Evolutionary conservation across 1,139 yeast species (phyloP), one percentile per base, ranked within the genome.

Genomic region (Sugiyamaella xylanicola): DNA sequence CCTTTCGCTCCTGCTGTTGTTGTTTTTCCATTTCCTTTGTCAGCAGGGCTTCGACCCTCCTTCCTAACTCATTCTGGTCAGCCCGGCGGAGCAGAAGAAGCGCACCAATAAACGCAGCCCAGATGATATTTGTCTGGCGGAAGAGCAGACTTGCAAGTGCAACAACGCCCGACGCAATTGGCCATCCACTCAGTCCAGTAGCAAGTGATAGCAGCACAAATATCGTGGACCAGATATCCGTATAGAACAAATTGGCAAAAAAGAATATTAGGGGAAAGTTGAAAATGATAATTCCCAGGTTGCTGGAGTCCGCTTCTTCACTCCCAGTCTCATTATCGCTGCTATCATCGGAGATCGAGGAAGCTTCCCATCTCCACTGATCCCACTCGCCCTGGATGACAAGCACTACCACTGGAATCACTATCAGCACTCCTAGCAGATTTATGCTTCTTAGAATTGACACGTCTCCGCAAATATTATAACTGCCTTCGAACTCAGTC

Each of bases 171-270:
- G 59, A 47, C 17, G 55, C 22, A 9, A 54, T 27, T 1, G 51
- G 49, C 32, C 49, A 48, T 17, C 49, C 55, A 13, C 55, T 44
- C 16, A 56, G 70, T 2, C 68, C 82, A 40, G 74, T 68, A 22
- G 72, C 77, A 67, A 77, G 76, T 32, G 80, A 79, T 39, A 73
- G 78, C 51, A 88, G 61, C 7, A 92, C 79, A 44, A 89, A 73
- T 0, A 87, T 78, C 0, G 95, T 82, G 0, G 97, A 83, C 97
- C 97, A 91, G 1, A 91, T 85, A 69, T 93, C 99, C 0, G 99
- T 93, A 72, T 93, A 95, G 71, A 84, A 95, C 48, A 93, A 72
- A 49, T 84, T 83, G 63, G 86, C 84, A 69, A 85, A 93, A 8
- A 91, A 79, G 42, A 84, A 77, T 55, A 92, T 66, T 54, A 92